phyloP scores from a whole-genome alignment of 1,139 yeast genomes.

The Blastobotrys proliferans region DNA sequence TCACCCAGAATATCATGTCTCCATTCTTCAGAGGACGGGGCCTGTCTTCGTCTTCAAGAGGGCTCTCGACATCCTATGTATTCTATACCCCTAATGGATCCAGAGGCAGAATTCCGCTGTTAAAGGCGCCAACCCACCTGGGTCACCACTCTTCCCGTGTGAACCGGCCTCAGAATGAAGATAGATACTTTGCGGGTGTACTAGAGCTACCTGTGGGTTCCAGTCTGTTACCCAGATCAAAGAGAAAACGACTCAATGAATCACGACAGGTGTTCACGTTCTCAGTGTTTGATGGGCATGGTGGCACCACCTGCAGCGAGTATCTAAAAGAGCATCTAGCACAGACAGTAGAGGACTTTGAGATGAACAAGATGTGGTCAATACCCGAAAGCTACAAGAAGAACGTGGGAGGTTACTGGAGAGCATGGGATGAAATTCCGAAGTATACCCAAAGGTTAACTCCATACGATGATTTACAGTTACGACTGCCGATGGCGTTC shows the following conservation, averaged over 20 bases:
- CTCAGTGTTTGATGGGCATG: slow-evolving; percentile 90
- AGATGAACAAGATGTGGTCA: slow-evolving; percentile 37
- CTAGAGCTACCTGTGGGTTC: slow-evolving; percentile 43
- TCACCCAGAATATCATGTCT: no score
- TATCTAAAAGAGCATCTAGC: slow-evolving; percentile 55
- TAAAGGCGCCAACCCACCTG: slow-evolving; percentile 67
- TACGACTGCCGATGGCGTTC: slow-evolving; percentile 60
- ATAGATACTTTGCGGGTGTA: slow-evolving; percentile 62
- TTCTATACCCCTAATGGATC: slow-evolving; percentile 15
- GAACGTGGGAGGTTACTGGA: slow-evolving; percentile 83
- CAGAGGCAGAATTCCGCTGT: slow-evolving; percentile 46
- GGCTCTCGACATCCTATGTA: slow-evolving; percentile 11
- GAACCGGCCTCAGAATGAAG: slow-evolving; percentile 77
- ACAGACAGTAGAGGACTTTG: slow-evolving; percentile 48
- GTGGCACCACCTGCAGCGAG: slow-evolving; percentile 71
- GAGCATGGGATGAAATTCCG: slow-evolving; percentile 59
- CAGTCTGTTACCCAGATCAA: slow-evolving; percentile 33
- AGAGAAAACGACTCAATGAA: slow-evolving; percentile 16
- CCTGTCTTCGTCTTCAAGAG: no score
- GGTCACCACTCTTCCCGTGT: slow-evolving; percentile 81
- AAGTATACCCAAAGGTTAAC: slow-evolving; percentile 40
- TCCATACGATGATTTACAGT: slow-evolving; percentile 50
- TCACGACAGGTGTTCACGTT: slow-evolving; percentile 52
- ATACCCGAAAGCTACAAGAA: slow-evolving; percentile 51
- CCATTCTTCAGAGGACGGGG: no score